Base-by-base conservation (phyloP, 2,329 filamentous ascomycete genomes). In the Ophiostoma sp. region DNA sequence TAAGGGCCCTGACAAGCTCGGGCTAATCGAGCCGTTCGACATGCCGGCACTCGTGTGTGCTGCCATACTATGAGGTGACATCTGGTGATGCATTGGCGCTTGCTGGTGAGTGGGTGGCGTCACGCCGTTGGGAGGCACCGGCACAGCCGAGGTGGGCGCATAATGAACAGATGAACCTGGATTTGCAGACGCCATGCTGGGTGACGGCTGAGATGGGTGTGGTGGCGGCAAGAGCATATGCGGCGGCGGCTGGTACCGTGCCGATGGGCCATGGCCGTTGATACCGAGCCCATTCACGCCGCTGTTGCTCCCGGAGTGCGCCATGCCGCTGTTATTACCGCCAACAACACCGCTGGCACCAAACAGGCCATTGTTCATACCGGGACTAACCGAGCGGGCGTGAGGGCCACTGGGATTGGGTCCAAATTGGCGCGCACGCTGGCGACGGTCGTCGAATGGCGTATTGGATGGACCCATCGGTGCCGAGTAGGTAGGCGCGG, bases 381-480 rank as follows among this genome's bases (percentile, higher is more conserved):
- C 69, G 70, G 48, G 69, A 73, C 68, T 75, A 71, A 68, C 71
- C 2, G 70, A 69, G 33, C 60, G 68, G 1, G 41, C 48, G 33
- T 67, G 71, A 1, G 70, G 72, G 23, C 68, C 71, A 31, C 69
- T 66, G 8, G 70, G 48, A 36, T 69, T 66, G 5, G 68, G 57
- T 1, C 44, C 68, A 33, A 69, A 67, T 15, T 68, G 71, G 17
- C 68, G 68, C 15, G 73, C 70, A 3, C 68, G 66, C n/a, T 71
- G 67, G 4, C 71, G 72, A 7, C 67, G 71, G 67, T 72, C 69
- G 23, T 73, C 73, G 7, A 72, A 69, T 2, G 68, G 71, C 1
- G 73, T 73, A 15, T 68, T 72, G 57, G 68, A 75, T 23, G 70
- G 73, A 10, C 71, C 74, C 35, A 66, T 70, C 54, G 67, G 74